Evolutionary conservation across 2,329 filamentous ascomycete genomes (phyloP).

Genomic region (Diaporthe nobilis): DNA sequence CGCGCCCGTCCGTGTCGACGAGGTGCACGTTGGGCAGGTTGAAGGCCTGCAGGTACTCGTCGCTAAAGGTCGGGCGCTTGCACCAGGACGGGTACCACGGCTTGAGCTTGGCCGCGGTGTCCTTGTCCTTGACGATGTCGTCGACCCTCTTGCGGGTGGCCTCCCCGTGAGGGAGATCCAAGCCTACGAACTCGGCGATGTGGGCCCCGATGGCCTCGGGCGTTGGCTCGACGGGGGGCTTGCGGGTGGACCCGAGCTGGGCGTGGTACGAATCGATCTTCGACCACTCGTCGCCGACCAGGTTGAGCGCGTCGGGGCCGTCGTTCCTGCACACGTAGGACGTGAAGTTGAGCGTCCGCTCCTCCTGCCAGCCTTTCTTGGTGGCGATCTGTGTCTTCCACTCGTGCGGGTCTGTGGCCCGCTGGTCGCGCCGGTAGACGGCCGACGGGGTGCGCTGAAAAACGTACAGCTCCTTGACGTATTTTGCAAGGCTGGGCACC

Average conservation of each 20-base stretch:
- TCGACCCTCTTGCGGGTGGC: conserved; percentile 55
- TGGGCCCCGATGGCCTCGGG: conserved; percentile 56
- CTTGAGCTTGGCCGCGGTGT: conserved; percentile 59
- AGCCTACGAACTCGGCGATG: conserved; percentile 53
- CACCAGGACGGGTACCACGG: conserved; percentile 66
- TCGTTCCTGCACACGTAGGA: conserved; percentile 48
- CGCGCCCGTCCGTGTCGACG: conserved; percentile 70
- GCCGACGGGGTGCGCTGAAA: conserved; percentile 55
- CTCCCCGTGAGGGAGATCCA: conserved; percentile 60
- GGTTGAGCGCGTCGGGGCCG: neutral
- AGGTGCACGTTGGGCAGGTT: conserved; percentile 71
- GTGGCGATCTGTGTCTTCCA: conserved; percentile 54
- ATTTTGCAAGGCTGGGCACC: conserved; percentile 48
- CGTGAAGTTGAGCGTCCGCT: conserved; percentile 57
- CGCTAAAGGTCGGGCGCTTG: conserved; percentile 66
- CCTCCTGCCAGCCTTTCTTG: conserved; percentile 63
- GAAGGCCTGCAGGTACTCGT: conserved; percentile 68
- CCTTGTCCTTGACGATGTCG: conserved; percentile 56
- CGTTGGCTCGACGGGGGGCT: conserved; percentile 47
- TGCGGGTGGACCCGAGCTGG: neutral
- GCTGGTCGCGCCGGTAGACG: conserved; percentile 47
- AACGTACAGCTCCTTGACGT: conserved; percentile 55
- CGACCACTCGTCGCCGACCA: conserved; percentile 59
- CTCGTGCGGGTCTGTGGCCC: conserved; percentile 56
- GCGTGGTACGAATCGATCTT: conserved; percentile 45